phyloP scores from a whole-genome alignment of 495 filamentous ascomycete genomes.

The Hypoxylon trugodes region DNA sequence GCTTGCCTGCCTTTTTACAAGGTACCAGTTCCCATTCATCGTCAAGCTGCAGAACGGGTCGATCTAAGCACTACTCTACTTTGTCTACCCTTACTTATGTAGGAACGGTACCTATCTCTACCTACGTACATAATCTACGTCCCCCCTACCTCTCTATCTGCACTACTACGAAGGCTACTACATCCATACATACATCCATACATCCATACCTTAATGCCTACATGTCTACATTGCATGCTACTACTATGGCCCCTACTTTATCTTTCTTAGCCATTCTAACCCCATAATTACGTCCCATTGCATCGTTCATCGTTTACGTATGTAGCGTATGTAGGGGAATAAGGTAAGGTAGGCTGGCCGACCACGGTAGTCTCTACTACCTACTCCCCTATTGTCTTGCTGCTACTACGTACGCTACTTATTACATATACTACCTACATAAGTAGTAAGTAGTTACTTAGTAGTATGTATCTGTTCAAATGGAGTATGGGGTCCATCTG shows the following conservation, averaged over 20 bases:
- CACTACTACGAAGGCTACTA: slow-evolving; percentile 23
- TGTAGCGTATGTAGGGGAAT: slow-evolving; percentile 39
- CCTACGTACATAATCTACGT: too few species aligned
- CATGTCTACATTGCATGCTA: slow-evolving; percentile 20
- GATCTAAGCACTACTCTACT: slow-evolving; percentile 39
- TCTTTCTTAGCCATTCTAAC: slow-evolving; percentile 42
- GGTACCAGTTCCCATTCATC: slow-evolving; percentile 36
- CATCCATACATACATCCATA: slow-evolving; percentile 15
- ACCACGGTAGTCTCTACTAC: too few species aligned
- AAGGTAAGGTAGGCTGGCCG: slow-evolving; percentile 25
- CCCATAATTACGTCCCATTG: slow-evolving; percentile 45
- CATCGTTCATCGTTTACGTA: slow-evolving; percentile 39
- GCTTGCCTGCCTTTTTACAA: slow-evolving; percentile 25
- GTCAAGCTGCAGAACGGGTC: slow-evolving; percentile 41
- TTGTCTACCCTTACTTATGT: slow-evolving; percentile 33
- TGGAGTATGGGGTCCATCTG: slow-evolving; percentile 47
- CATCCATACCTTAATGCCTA: slow-evolving; percentile 22
- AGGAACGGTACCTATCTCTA: slow-evolving; percentile 24
- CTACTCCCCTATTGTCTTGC: too few species aligned
- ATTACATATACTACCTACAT: too few species aligned
- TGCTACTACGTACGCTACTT: too few species aligned
- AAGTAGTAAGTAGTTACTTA: slow-evolving; percentile 32
- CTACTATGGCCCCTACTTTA: slow-evolving; percentile 35
- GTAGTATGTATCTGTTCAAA: slow-evolving; percentile 40
- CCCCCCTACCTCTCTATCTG: slow-evolving; percentile 2